Percentiles rank a stretch among this genome's conserved stretches.
phyloP scores from a whole-genome alignment of 352 stramenopile genomes.

The Phytopythium sindhum region DNA sequence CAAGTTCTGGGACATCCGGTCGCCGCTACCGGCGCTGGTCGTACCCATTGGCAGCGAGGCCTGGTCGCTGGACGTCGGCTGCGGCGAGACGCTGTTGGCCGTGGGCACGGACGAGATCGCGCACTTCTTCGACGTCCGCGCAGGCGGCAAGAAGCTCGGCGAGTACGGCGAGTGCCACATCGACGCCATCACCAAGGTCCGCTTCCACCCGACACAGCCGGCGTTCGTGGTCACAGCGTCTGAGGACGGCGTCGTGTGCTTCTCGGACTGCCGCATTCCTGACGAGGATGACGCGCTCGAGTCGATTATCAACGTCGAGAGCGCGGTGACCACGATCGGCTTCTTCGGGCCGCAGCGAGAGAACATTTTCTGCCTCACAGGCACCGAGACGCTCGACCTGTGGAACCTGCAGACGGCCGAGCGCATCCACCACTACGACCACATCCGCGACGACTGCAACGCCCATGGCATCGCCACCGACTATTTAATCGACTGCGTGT shows the following conservation, averaged over 20 bases:
- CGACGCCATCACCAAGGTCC: constrained; percentile 85
- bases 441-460: constrained; percentile 74
- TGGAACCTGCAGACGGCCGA: constrained; percentile 87
- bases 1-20: constrained; percentile 83
- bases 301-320: constrained; percentile 90
- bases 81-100: constrained; percentile 72
- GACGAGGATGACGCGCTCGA: constrained; percentile 87
- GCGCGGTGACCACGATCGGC: constrained; percentile 78
- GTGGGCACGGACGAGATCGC: constrained; percentile 71
- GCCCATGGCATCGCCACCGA: constrained; percentile 59
- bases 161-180: constrained; percentile 88
- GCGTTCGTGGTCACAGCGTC: constrained; percentile 86
- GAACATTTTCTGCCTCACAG: constrained; percentile 84
- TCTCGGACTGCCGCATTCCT: constrained; percentile 82
- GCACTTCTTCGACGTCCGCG: constrained; percentile 82
- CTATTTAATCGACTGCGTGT: constrained; percentile 88
- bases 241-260: constrained; percentile 89
- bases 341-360: constrained; percentile 85
- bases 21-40: constrained; percentile 49
- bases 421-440: constrained; percentile 76
- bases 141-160: constrained; percentile 51
- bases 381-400: constrained; percentile 86
- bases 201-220: constrained; percentile 76
- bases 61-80: constrained; percentile 78
- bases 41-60: constrained; percentile 66